phyloP scores from a whole-genome alignment of 805 yeast species.

The Candida maltosa region DNA sequence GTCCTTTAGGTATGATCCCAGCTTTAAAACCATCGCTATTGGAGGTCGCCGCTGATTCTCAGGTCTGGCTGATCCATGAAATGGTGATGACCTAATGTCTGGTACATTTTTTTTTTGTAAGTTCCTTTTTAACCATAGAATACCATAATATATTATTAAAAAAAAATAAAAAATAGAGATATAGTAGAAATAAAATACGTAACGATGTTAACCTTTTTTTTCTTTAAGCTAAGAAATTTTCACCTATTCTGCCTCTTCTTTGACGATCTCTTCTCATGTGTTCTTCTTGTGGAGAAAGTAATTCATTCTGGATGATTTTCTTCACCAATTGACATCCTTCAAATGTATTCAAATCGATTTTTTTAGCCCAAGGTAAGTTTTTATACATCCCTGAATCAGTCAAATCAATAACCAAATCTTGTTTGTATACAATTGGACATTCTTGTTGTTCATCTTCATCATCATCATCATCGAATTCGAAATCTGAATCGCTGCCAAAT shows the following conservation, averaged over 20 bases:
- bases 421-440: slow-evolving; percentile 8
- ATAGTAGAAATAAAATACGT: not conserved
- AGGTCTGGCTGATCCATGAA: slow-evolving; percentile 80
- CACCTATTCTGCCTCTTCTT: slow-evolving; percentile 42
- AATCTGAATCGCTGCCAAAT: slow-evolving; percentile 8
- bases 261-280: slow-evolving; percentile 26
- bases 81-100: slow-evolving; percentile 93
- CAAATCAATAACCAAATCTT: slow-evolving; percentile 32
- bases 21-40: slow-evolving; percentile 98
- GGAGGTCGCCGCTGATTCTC: slow-evolving; percentile 74
- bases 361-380: slow-evolving; percentile 38
- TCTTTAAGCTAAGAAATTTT: slow-evolving; percentile 31
- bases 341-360: slow-evolving; percentile 20
- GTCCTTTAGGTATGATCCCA: slow-evolving; percentile 29
- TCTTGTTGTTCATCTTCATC: slow-evolving; percentile 8
- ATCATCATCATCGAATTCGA: slow-evolving; percentile 9
- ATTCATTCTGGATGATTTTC: slow-evolving; percentile 28
- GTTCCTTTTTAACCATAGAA: too few species aligned
- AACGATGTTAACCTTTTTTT: too few species aligned
- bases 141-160: too few species aligned
- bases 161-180: too few species aligned
- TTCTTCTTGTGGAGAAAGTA: slow-evolving; percentile 28
- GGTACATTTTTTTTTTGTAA: slow-evolving; percentile 51
- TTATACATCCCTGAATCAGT: slow-evolving; percentile 44
- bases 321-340: slow-evolving; percentile 25